phyloP scores from a whole-genome alignment of 2,329 filamentous ascomycete genomes.

The Diaporthe citrichinensis region DNA sequence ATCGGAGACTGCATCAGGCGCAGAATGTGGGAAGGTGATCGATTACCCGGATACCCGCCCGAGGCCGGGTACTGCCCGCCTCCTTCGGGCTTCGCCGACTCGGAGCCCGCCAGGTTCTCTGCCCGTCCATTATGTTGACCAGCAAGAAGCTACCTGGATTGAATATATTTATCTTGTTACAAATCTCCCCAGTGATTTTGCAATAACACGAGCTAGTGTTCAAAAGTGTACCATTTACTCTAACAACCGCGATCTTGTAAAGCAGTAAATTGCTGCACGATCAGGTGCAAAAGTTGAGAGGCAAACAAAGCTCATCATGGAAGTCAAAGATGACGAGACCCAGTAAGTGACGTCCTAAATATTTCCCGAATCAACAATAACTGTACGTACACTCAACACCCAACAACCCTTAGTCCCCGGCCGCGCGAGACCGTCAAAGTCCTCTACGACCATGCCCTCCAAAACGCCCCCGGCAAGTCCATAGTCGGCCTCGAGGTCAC shows the following conservation, averaged over 20 bases:
- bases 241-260: neutral
- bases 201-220: neutral
- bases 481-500: neutral
- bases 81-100: neutral
- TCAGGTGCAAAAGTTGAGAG: neutral
- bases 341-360: neutral
- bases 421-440: neutral
- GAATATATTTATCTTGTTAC: neutral
- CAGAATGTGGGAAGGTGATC: neutral
- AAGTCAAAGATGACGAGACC: neutral
- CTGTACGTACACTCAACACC: neutral
- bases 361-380: neutral
- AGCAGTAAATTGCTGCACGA: too few species aligned
- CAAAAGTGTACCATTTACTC: neutral
- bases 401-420: neutral
- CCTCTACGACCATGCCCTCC: neutral
- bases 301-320: neutral
- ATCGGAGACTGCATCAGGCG: neutral
- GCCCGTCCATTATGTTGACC: neutral
- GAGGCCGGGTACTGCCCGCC: neutral
- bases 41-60: conserved; percentile 24
- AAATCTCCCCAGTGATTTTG: neutral
- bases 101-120: neutral
- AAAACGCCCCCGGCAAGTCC: neutral
- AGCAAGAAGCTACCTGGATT: too few species aligned